A percentile compares a stretch with the other conserved stretches of the same genome.
Conservation (phyloP, 192 early-diverging fungal genomes). For the Backusella mclennaniae region DNA sequence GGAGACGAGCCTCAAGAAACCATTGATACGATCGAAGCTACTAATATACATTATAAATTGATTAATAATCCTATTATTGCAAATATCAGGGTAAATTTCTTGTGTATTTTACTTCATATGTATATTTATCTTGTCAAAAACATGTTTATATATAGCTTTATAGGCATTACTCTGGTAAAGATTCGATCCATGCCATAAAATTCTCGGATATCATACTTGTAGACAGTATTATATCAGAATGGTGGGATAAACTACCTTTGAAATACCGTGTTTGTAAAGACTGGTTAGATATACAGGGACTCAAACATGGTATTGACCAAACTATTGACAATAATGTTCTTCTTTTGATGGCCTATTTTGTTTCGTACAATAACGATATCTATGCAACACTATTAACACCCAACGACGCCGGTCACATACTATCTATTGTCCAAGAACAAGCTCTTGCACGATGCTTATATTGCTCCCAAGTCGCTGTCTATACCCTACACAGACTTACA, state of each 20-base stretch:
- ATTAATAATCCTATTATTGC: background rate
- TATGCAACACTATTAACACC: slow-evolving; percentile 1
- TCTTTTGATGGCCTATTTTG: background rate
- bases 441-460: background rate
- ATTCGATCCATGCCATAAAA: background rate
- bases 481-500: background rate
- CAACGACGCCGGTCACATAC: background rate
- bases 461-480: background rate
- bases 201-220: background rate
- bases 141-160: background rate
- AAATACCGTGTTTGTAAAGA: background rate
- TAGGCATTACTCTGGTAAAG: background rate
- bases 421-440: background rate
- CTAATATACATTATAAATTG: background rate
- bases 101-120: background rate
- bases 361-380: background rate
- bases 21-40: background rate
- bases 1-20: background rate
- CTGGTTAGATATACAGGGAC: background rate
- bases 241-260: background rate
- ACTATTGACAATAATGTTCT: background rate
- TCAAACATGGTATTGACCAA: background rate
- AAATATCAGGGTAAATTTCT: background rate
- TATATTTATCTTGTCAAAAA: background rate
- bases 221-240: background rate